A percentile compares a stretch with the other conserved stretches of the same genome.
Evolutionary conservation across 345 rosid genomes (phyloP).

Genomic region (Gossypium herbaceum): DNA sequence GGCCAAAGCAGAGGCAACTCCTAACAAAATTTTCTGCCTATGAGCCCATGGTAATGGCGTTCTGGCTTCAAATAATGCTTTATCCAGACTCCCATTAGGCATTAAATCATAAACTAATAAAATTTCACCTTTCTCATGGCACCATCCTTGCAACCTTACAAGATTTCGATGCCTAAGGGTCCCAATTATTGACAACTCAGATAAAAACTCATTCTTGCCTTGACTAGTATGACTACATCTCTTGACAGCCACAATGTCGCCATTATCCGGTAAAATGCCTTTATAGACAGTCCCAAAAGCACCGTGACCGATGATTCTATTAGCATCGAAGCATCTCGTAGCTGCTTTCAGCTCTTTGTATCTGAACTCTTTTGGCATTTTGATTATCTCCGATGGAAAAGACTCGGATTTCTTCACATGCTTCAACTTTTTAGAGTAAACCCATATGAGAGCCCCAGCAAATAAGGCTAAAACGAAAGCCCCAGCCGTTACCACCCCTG

Average conservation of each 20-base stretch:
- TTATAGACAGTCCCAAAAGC: conserved; percentile 93
- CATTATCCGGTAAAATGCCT: conserved; percentile 63
- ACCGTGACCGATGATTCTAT: conserved; percentile 80
- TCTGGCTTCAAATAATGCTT: conserved; percentile 82
- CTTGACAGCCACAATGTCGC: conserved; percentile 82
- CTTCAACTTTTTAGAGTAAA: conserved; percentile 56
- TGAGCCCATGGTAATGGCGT: conserved; percentile 67
- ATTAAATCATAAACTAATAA: conserved; percentile 79
- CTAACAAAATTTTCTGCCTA: conserved; percentile 64
- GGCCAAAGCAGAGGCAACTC: conserved; percentile 91
- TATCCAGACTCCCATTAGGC: conserved; percentile 95
- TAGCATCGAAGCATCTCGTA: conserved; percentile 62
- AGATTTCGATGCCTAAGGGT: conserved; percentile 88
- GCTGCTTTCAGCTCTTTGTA: conserved; percentile 84
- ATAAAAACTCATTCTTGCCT: conserved; percentile 80
- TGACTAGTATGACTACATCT: conserved; percentile 84
- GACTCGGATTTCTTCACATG: conserved; percentile 50
- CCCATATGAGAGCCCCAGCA: conserved; percentile 73
- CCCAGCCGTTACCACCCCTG: conserved; percentile 90
- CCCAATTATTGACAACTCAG: conserved; percentile 83
- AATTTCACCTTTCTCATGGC: conserved; percentile 91
- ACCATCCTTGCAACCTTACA: conserved; percentile 89
- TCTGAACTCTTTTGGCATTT: conserved; percentile 83
- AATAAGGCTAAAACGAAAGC: conserved; percentile 78
- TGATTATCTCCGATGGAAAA: conserved; percentile 70